phyloP scores from a whole-genome alignment of 1,284 basidiomycete genomes.

The Amanita bisporigera region DNA sequence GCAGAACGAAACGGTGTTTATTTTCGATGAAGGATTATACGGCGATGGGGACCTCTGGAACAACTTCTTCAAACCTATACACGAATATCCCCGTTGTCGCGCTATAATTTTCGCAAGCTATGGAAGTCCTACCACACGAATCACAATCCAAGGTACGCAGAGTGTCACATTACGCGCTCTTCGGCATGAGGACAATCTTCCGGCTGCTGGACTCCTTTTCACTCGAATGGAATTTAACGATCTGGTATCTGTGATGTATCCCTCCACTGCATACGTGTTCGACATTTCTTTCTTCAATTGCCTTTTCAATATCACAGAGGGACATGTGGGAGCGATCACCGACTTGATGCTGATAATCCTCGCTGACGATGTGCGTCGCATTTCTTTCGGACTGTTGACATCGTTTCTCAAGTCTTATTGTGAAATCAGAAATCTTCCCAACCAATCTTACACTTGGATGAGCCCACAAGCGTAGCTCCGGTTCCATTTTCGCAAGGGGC shows the following conservation, averaged over 20 bases:
- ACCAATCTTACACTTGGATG: constrained; percentile 17
- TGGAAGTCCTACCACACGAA: background rate
- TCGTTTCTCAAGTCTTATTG: background rate
- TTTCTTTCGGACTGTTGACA: background rate
- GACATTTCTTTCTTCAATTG: constrained; percentile 16
- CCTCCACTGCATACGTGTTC: background rate
- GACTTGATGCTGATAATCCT: constrained; percentile 5
- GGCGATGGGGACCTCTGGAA: constrained; percentile 17
- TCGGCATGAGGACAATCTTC: constrained; percentile 13
- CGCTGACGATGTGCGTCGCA: background rate
- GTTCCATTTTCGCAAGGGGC: too few species aligned
- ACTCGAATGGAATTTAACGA: constrained; percentile 17
- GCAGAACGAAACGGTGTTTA: constrained; percentile 15
- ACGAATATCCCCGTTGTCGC: background rate
- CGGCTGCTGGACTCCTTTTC: constrained; percentile 21
- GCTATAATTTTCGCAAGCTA: background rate
- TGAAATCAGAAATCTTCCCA: constrained; percentile 11
- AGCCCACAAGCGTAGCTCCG: constrained; percentile 7
- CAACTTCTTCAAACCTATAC: constrained; percentile 15
- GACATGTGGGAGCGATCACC: constrained; percentile 21
- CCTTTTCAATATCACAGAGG: constrained; percentile 14
- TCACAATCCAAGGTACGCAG: constrained; percentile 7
- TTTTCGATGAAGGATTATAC: constrained; percentile 23
- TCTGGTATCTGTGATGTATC: constrained; percentile 16
- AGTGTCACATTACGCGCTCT: constrained; percentile 17